Percentiles rank a stretch among this genome's conserved stretches.
phyloP scores from a whole-genome alignment of 768 basidiomycete species.

The Hericium alpestre region DNA sequence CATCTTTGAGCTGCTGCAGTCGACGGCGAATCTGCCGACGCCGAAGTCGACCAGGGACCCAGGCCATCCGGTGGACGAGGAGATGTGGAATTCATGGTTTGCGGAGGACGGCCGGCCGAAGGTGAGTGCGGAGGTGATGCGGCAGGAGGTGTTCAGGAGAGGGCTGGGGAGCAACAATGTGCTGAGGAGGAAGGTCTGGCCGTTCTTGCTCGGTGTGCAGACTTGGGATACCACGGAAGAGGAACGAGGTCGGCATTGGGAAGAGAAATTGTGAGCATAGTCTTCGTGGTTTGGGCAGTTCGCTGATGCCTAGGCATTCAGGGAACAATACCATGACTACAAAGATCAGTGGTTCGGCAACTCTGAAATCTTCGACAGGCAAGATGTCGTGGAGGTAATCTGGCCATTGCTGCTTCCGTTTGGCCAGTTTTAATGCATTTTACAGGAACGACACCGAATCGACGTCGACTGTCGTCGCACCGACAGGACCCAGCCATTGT shows the following conservation, averaged over 20 bases:
- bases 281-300: background rate
- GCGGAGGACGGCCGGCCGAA: slow-evolving; percentile 55
- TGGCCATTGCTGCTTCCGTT: slow-evolving; percentile 12
- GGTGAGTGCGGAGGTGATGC: slow-evolving; percentile 59
- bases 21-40: slow-evolving; percentile 67
- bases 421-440: slow-evolving; percentile 1
- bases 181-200: slow-evolving; percentile 75
- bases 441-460: slow-evolving; percentile 78
- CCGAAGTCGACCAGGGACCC: slow-evolving; percentile 81
- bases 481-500: slow-evolving; percentile 87
- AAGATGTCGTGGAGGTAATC: slow-evolving; percentile 70
- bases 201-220: slow-evolving; percentile 76
- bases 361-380: slow-evolving; percentile 70
- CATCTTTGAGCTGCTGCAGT: slow-evolving; percentile 56
- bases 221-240: slow-evolving; percentile 64
- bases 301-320: slow-evolving; percentile 19
- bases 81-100: slow-evolving; percentile 75
- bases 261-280: slow-evolving; percentile 44
- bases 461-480: slow-evolving; percentile 97
- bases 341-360: slow-evolving; percentile 80
- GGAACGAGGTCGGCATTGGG: slow-evolving; percentile 54
- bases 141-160: slow-evolving; percentile 65
- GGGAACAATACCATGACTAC: slow-evolving; percentile 56
- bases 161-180: slow-evolving; percentile 47
- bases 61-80: slow-evolving; percentile 60